Conservation (phyloP, 2,329 filamentous ascomycete genomes). For the Spiromastix sp. region DNA sequence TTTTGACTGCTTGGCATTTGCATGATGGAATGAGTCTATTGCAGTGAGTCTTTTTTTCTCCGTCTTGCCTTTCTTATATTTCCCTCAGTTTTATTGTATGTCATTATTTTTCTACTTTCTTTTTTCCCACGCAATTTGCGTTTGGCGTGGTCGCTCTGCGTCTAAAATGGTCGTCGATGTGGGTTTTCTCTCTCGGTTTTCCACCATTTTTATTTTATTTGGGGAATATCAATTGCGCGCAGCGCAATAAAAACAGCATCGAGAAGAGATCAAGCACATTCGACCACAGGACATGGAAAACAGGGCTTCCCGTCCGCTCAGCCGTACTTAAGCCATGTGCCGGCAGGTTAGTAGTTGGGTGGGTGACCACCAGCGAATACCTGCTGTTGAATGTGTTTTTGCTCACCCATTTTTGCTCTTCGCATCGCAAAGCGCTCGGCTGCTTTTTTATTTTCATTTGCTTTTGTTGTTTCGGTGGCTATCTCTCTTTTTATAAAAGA, state of each 20-base stretch:
- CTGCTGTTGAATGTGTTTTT: constrained; percentile 34
- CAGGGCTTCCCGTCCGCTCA: constrained; percentile 41
- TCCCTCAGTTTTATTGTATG: background rate
- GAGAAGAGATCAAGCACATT: constrained; percentile 18
- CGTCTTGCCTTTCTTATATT: constrained; percentile 2
- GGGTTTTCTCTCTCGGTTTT: no score
- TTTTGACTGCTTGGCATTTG: constrained; percentile 42
- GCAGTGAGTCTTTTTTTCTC: constrained; percentile 9
- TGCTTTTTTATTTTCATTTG: constrained; percentile 2
- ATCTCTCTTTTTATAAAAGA: background rate
- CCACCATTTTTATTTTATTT: background rate
- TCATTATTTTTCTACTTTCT: background rate
- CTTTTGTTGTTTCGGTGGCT: background rate
- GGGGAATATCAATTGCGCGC: background rate
- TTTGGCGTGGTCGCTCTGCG: no score
- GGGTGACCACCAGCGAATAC: constrained; percentile 40
- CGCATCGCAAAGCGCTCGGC: no score
- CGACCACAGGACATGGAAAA: constrained; percentile 39
- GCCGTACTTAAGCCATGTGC: constrained; percentile 39
- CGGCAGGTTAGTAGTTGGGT: constrained; percentile 39
- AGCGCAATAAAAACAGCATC: constrained; percentile 12
- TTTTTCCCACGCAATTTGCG: no score
- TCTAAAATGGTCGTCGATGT: no score
- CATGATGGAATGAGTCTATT: constrained; percentile 50
- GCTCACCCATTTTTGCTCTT: constrained; percentile 2